Evolutionary conservation across 805 yeast genomes (phyloP), one percentile per base, ranked within the genome.

Genomic region (Saturnispora hagleri): DNA sequence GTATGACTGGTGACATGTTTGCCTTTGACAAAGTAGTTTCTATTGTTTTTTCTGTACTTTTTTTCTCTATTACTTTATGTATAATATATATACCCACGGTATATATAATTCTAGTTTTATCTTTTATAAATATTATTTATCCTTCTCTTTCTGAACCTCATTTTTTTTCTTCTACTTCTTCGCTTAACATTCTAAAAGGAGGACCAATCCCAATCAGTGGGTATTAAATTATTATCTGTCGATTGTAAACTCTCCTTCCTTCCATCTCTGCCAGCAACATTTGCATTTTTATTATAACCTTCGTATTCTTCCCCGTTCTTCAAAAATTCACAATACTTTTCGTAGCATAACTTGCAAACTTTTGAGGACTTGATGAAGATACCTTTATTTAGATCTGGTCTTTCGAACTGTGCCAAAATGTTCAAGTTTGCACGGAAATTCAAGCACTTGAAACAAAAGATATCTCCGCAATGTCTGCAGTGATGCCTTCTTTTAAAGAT

Each of bases 1-100:
- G 77, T n/a, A 77, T 66, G 9, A 76, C 73, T 1, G 80, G 81
- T 0, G 80, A 79, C 80, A 76, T 75, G 8, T 50, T 17, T 15
- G 18, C 18, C n/a, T 40, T 9, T 20, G 8, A 22, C 10, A 5
- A 22, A 18, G 5, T 9, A n/a, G 10, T 38, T 38, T 34, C 15
- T 9, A 34, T 13, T 8, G 17, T 18, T 35, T 17, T n/a, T 35
- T 35, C 5, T 35, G 18, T 15, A 35, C 18, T 10, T n/a, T 35
- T 35, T 1, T 15, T 12, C 15, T 31, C 34, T 35, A 35, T 40
- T 40, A 18, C 26, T 20, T 17, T 40, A 4, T 12, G 10, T 18
- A 22, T 40, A 40, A 7, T 20, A 13, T 40, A 20, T 4, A 40
- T 22, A 20, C 26, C 12, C 4, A 8, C 10, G 9, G n/a, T 24